Evolutionary conservation across 306 rosid genomes (phyloP).

Genomic region (Cyclanthera cordifolia): DNA sequence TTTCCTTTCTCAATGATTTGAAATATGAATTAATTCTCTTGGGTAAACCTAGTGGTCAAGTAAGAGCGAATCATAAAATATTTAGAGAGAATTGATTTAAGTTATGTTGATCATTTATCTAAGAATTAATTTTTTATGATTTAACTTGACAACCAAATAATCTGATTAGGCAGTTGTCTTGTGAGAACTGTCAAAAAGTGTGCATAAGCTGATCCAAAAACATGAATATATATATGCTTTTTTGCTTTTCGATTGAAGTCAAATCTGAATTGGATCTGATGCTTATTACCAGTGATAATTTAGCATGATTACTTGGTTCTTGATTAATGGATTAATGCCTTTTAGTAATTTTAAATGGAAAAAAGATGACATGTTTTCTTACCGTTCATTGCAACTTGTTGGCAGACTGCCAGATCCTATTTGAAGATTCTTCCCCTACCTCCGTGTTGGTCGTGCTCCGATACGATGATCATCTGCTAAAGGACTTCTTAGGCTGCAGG

Average conservation of each 20-base stretch:
- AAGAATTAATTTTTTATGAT: no score
- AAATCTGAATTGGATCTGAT: not conserved
- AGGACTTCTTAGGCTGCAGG: slow-evolving; percentile 62
- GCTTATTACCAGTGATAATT: not conserved
- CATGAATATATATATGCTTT: no score
- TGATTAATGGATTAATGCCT: not conserved
- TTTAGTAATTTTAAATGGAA: not conserved
- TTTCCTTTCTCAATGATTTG: slow-evolving; percentile 9
- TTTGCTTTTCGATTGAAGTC: not conserved
- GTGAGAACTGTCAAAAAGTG: no score
- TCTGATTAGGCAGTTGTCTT: no score
- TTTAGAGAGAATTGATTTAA: no score
- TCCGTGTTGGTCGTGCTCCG: slow-evolving; percentile 55
- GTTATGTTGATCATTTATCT: no score
- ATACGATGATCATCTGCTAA: slow-evolving; percentile 43
- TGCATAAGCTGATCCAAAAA: no score
- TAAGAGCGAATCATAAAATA: no score
- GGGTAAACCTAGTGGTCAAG: no score
- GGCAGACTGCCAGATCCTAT: slow-evolving; percentile 51
- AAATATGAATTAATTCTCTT: not conserved
- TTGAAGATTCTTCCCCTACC: slow-evolving; percentile 63
- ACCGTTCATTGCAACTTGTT: slow-evolving; percentile 8
- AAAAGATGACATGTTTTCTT: not conserved
- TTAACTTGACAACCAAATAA: no score
- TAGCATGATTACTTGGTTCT: not conserved